phyloP scores from a whole-genome alignment of 768 basidiomycete species.

The Botryobasidium botryosum region DNA sequence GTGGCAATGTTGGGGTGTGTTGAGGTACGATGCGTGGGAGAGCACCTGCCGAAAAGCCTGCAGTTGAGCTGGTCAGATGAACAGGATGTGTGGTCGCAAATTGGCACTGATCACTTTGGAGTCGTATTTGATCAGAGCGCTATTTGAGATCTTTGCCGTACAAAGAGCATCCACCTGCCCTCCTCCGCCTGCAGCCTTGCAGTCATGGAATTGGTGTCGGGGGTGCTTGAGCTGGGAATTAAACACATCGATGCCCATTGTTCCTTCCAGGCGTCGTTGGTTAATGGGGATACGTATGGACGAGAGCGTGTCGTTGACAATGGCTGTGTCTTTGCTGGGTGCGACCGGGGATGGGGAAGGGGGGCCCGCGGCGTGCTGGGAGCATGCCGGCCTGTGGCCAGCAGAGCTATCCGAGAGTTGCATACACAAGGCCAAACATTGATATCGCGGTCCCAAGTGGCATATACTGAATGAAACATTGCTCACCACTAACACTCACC shows the following conservation, averaged over 20 bases:
- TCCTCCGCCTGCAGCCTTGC: slow-evolving; percentile 27
- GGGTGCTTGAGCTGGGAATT: slow-evolving; percentile 19
- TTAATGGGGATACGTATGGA: slow-evolving; percentile 69
- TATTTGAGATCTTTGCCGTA: slow-evolving; percentile 76
- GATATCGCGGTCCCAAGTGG: too few species aligned
- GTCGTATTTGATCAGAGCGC: slow-evolving; percentile 91
- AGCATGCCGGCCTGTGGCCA: too few species aligned
- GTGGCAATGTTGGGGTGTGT: slow-evolving; percentile 64
- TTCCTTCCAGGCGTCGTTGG: slow-evolving; percentile 68
- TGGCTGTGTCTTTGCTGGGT: too few species aligned
- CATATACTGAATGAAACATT: too few species aligned
- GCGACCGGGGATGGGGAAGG: too few species aligned
- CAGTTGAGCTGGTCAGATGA: background rate
- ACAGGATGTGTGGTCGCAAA: slow-evolving; percentile 2
- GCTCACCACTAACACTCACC: too few species aligned
- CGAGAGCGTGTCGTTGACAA: background rate
- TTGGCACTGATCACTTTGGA: slow-evolving; percentile 66
- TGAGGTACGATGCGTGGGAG: slow-evolving; percentile 82
- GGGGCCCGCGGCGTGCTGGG: too few species aligned
- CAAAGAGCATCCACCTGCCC: slow-evolving; percentile 60
- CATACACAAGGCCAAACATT: too few species aligned
- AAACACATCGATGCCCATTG: slow-evolving; percentile 87
- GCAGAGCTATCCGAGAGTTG: too few species aligned
- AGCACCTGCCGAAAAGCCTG: slow-evolving; percentile 89
- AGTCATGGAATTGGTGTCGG: slow-evolving; percentile 23